phyloP scores from a whole-genome alignment of 1,139 yeast genomes.

The Nakaseomyces sp. region DNA sequence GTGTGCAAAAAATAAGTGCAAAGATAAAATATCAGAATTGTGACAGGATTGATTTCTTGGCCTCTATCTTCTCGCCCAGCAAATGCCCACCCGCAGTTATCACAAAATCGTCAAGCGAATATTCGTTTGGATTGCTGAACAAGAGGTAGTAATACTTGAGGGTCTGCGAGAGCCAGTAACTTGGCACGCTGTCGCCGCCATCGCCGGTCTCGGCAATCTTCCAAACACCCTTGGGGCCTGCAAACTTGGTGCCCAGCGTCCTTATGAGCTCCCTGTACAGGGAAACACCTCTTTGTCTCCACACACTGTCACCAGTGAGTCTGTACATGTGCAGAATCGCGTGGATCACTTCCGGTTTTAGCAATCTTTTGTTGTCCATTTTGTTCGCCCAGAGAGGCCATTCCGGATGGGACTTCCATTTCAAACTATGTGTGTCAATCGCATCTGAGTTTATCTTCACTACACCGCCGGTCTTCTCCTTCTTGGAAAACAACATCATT shows the following conservation, averaged over 20 bases:
- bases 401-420: constrained; percentile 19
- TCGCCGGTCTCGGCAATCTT: constrained; percentile 34
- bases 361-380: constrained; percentile 45
- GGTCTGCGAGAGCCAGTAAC: constrained; percentile 69
- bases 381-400: constrained; percentile 35
- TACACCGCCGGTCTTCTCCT: background rate
- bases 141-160: constrained; percentile 64
- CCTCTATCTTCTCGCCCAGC: constrained; percentile 30
- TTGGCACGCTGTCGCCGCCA: constrained; percentile 40
- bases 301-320: constrained; percentile 60
- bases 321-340: constrained; percentile 66
- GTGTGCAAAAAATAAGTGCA: too few relatives aligned
- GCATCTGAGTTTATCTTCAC: constrained; percentile 8
- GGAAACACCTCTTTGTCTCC: constrained; percentile 52
- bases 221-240: constrained; percentile 36
- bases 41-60: constrained; percentile 8
- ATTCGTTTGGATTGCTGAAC: constrained; percentile 50
- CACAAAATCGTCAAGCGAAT: constrained; percentile 62
- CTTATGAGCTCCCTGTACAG: constrained; percentile 51
- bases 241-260: constrained; percentile 46
- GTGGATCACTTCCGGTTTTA: constrained; percentile 72
- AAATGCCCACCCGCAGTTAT: constrained; percentile 81
- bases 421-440: constrained; percentile 8
- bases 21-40: too few relatives aligned
- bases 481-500: constrained; percentile 2